These are phyloP conservation scores for Crithidia sp. DNA, from an alignment of 208 protist genomes.

Conservation along the genomic window DNA sequence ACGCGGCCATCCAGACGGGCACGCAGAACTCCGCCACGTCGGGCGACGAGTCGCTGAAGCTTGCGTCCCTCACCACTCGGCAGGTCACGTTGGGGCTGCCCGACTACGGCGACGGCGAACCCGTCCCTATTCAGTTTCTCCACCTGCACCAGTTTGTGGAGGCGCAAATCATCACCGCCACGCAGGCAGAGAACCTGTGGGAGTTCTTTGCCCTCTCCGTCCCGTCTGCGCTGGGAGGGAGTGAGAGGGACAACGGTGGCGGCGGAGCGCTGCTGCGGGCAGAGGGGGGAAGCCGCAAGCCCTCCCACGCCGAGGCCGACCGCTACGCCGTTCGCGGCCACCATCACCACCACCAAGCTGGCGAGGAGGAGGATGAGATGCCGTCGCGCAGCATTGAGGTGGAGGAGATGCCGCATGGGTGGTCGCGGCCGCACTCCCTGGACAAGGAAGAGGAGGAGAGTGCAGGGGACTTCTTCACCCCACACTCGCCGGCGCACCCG, in stretches of 20 bases:
- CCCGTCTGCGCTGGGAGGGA: neutral
- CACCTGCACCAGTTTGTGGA: constrained; percentile 82
- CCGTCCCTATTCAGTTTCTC: constrained; percentile 72
- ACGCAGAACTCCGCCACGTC: constrained; percentile 23
- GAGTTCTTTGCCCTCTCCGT: constrained; percentile 51
- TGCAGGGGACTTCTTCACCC: constrained; percentile 18
- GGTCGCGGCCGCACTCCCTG: neutral
- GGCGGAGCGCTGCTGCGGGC: neutral
- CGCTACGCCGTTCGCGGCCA: neutral
- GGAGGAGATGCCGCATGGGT: neutral
- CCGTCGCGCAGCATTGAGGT: constrained; percentile 11
- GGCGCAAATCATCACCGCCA: constrained; percentile 78
- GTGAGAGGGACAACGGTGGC: neutral
- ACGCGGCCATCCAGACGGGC: neutral
- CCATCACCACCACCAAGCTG: neutral
- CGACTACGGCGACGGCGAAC: constrained; percentile 40
- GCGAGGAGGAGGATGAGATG: constrained; percentile 3
- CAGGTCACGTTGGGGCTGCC: constrained; percentile 62
- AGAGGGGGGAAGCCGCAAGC: neutral
- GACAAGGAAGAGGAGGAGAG: constrained; percentile 20
- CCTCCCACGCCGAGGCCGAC: neutral
- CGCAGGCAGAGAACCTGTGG: constrained; percentile 79
- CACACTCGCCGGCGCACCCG: constrained; percentile 12
- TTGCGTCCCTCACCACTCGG: constrained; percentile 64
- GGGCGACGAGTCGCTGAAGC: constrained; percentile 66